A percentile compares a stretch with the other conserved stretches of the same genome.
phyloP scores from a whole-genome alignment of 768 basidiomycete species.

The Dendrothele bispora region DNA sequence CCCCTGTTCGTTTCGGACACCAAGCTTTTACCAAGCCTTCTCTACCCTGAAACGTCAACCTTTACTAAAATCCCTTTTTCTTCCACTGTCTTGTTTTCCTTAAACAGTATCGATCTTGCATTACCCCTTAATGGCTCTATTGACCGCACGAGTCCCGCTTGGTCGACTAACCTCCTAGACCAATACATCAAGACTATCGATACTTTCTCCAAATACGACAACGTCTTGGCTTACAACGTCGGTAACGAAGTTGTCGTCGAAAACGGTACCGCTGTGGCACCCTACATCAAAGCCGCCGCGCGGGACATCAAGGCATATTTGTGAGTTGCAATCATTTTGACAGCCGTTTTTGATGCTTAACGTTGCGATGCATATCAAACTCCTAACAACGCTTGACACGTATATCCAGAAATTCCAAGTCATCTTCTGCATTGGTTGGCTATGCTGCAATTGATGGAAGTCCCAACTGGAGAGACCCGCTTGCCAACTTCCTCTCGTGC shows the following conservation, averaged over 20 bases:
- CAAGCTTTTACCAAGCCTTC: too few species aligned
- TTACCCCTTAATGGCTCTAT: constrained; percentile 86
- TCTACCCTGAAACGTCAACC: too few species aligned
- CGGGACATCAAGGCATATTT: constrained; percentile 87
- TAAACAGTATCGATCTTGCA: constrained; percentile 76
- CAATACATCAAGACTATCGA: constrained; percentile 79
- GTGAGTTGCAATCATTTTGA: constrained; percentile 36
- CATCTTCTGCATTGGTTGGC: constrained; percentile 68
- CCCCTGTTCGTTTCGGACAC: too few species aligned
- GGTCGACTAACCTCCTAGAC: constrained; percentile 81
- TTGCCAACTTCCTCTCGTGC: constrained; percentile 83
- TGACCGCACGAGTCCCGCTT: constrained; percentile 67
- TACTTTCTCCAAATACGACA: constrained; percentile 82
- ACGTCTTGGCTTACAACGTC: constrained; percentile 86
- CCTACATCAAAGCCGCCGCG: constrained; percentile 90
- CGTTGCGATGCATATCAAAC: too few species aligned
- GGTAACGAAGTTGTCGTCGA: constrained; percentile 77
- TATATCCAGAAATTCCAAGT: constrained; percentile 54
- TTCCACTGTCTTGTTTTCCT: too few species aligned
- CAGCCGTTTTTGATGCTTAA: neutral
- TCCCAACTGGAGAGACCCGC: constrained; percentile 55
- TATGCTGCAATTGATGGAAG: constrained; percentile 85
- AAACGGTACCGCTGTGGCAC: constrained; percentile 59
- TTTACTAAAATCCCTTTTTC: too few species aligned
- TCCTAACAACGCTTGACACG: too few species aligned